Evolutionary conservation across 768 basidiomycete species (phyloP), one percentile per base, ranked within the genome.

Genomic region (Naganishia kalamii): DNA sequence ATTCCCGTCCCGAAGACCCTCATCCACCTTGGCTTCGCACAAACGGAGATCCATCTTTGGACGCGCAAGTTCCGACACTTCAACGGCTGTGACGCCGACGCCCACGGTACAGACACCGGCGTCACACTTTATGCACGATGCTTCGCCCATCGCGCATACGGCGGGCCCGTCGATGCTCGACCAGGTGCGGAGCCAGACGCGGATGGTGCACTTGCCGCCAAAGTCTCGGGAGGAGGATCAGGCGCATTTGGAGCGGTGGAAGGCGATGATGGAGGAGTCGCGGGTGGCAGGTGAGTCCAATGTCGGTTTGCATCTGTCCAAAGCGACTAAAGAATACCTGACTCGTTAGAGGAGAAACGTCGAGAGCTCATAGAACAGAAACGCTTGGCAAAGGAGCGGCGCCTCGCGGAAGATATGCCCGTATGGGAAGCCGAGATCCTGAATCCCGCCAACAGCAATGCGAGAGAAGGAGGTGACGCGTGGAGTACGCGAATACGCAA

Each of bases 221-320:
- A 77, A 77, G 65, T 66, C 68, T 15, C 69, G 69, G 51, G 70
- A 69, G 10, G 76, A 77, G 60, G 76, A 77, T 40, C 72, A 74
- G 54, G 60, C 63, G 25, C 76, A 77, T 67, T 65, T 73, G 25
- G 70, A 74, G 62, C 68, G 73, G 47, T 77, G 76, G 76, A 72
- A 75, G 61, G 65, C 69, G 46, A 76, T 77, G 71, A 77, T 77
- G 76, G 67, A 68, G 3, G 71, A 74, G 27, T 63, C 71, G 2
- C 32, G 71, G 59, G 70, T 69, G 40, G 67, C 69, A 35, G 76
- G 75, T 63, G 63, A 60, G 65, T 71, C 65, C 60, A 8, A 4
- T 25, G 17, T 23, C 43, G 6, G 4, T 41, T 60, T n/a, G n/a
- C 7, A 46, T 23, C 11, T 35, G 32, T 10, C n/a, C 6, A 12